A percentile compares a stretch with the other conserved stretches of the same genome.
phyloP scores from a whole-genome alignment of 768 basidiomycete species.

The Mycena metata region DNA sequence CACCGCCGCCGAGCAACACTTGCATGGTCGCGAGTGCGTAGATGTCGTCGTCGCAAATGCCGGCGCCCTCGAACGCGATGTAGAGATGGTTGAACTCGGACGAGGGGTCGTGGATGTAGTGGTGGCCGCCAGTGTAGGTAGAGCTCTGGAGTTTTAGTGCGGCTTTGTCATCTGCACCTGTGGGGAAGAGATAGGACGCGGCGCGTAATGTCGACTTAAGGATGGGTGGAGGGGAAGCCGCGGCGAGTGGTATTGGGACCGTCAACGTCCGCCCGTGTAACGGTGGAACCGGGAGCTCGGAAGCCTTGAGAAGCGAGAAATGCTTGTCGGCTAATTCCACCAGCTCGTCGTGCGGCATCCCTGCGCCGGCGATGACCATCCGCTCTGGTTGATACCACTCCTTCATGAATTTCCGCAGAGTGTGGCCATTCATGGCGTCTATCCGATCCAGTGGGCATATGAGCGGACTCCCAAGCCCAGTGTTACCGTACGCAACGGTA shows the following conservation, averaged over 20 bases:
- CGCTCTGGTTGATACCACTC: conserved; percentile 94
- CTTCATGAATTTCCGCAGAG: conserved; percentile 73
- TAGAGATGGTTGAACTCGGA: conserved; percentile 94
- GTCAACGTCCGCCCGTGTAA: conserved; percentile 48
- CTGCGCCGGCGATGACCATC: conserved; percentile 96
- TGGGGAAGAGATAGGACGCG: conserved; percentile 80
- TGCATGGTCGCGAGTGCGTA: conserved; percentile 96
- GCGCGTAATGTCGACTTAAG: conserved; percentile 82
- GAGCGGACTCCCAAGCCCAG: conserved; percentile 90
- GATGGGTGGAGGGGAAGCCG: conserved; percentile 64
- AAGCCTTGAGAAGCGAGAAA: conserved; percentile 77
- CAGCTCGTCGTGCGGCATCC: conserved; percentile 90
- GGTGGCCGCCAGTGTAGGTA: conserved; percentile 89
- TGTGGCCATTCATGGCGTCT: conserved; percentile 69
- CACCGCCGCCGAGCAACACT: conserved; percentile 94
- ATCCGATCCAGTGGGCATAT: conserved; percentile 91
- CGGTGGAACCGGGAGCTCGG: conserved; percentile 41
- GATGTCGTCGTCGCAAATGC: conserved; percentile 92
- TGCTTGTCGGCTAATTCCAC: conserved; percentile 88
- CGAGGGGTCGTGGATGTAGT: conserved; percentile 69
- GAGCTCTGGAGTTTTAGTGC: conserved; percentile 54
- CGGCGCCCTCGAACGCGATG: conserved; percentile 91
- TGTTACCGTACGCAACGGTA: conserved; percentile 81
- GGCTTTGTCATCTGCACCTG: conserved; percentile 40
- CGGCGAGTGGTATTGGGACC: conserved; percentile 71